Evolutionary conservation across 2,329 filamentous ascomycete species (phyloP), one percentile per base, ranked within the genome.

Genomic region (Calonectria hongkongensis): DNA sequence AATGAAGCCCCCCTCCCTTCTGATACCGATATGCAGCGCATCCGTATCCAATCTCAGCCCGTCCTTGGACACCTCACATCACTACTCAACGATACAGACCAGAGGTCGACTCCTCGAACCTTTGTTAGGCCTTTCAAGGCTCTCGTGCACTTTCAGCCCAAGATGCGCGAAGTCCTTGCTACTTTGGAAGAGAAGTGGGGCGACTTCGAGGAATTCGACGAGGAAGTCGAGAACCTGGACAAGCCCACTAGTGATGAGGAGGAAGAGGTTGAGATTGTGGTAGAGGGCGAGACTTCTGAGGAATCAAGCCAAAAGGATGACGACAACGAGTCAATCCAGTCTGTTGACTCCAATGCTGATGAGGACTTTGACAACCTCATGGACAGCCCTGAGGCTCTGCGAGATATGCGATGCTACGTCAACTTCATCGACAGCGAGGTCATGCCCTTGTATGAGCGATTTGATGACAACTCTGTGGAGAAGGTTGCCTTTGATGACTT

Each of bases 321-420:
- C 28, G 82, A 84, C 16, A 75, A 70, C 0, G 81, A 82, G 28
- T 85, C 84, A 1, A 67, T 84, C 5, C 63, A 77, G 7, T 85
- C 84, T 0, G 79, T 85, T 2, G 84, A 85, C 70, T 85, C 83
- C 0, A 83, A 84, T 47, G 82, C 80, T 6, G 81, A 82, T 36
- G 80, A 81, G 64, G 82, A 85, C 68, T 76, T 82, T 39, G 82
- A 84, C 36, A 73, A 75, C 2, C 75, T 84, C 66, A 85, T 85
- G 83, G 82, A 86, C 63, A 84, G 82, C 67, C 77, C 81, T 1
- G 84, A 86, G 66, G 84, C 84, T 0, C 78, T 86, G 18, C 75
- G 80, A 2, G 84, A 87, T 71, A 85, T 87, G 82, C 80, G 84
- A 16, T 84, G 82, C 81, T 87, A 87, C 47, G 83, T 87, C 58